These are phyloP conservation scores for Rhizophagus prolifer DNA, from an alignment of 192 early-diverging fungal genomes.

Conservation along the genomic window DNA sequence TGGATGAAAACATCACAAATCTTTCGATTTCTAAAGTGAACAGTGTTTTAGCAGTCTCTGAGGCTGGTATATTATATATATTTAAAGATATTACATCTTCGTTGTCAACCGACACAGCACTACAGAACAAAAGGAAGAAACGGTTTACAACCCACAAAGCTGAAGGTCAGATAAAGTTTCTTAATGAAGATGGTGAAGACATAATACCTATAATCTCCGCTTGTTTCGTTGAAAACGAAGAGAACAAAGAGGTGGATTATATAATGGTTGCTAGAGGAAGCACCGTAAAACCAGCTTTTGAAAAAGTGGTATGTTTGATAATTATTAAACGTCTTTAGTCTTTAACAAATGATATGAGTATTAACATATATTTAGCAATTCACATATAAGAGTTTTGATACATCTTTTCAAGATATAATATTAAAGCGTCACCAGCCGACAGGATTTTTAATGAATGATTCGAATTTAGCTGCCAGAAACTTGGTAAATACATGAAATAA, in stretches of 20 bases:
- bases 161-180: conserved; percentile 45
- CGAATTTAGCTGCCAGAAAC: conserved; percentile 45
- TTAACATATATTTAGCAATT: conserved; percentile 7
- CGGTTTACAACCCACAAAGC: conserved; percentile 44
- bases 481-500: conserved; percentile 32
- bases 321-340: background rate
- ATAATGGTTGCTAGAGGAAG: conserved; percentile 53
- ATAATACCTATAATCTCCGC: conserved; percentile 51
- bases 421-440: conserved; percentile 36
- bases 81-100: conserved; percentile 47
- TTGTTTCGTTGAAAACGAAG: conserved; percentile 39
- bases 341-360: background rate
- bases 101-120: conserved; percentile 32
- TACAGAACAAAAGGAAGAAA: conserved; percentile 47
- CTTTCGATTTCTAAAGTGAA: conserved; percentile 48
- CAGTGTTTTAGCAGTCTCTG: conserved; percentile 51
- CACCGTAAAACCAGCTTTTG: conserved; percentile 53
- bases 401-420: conserved; percentile 27
- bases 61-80: conserved; percentile 51
- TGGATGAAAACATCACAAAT: conserved; percentile 49
- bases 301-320: conserved; percentile 46
- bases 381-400: conserved; percentile 7
- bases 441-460: conserved; percentile 49
- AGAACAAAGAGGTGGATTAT: conserved; percentile 19
- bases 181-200: conserved; percentile 36